Evolutionary conservation across 495 filamentous ascomycete species (phyloP), one percentile per base, ranked within the genome.

Genomic region (Niebla homalea): DNA sequence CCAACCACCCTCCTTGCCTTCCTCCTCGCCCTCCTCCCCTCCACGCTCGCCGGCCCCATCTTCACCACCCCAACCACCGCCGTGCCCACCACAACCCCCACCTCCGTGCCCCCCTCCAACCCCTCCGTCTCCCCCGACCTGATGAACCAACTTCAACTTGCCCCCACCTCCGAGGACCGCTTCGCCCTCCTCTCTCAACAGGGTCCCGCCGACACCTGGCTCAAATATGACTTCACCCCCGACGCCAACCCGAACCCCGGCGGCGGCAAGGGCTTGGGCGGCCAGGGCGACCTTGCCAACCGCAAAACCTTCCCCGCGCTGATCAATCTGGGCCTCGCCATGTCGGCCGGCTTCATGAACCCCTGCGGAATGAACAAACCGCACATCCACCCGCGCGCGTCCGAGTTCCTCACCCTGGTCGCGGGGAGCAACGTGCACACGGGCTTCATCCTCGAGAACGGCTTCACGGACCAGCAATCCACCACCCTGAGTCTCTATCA

Each of bases 321-420:
- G 46, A 65, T 64, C 10, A 64, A 60, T n/a, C 61, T 63, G 12
- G 66, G 66, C 20, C 47, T 63, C 40, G 60, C 59, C n/a, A 63
- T 66, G 39, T 63, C 67, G n/a, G 43, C 71, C 3, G 68, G 57
- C 19, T 67, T 65, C 55, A 55, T 69, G 32, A 50, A 58, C 36
- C 60, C 68, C 15, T 67, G 71, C 53, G 67, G 67, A 49, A 69
- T 75, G 54, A 71, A 73, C 51, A 67, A 67, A 4, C 66, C 71
- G 20, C 71, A 75, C 56, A 60, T 71, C 18, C 71, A 75, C 58
- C 71, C 70, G 12, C 70, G 71, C 46, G 62, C 70, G 19, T 58
- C 60, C 35, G 70, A 75, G 52, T 66, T 71, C 36, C 66, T 72
- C 8, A 66, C 64, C 44, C 63, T 73, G 42, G 61, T 53, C 40